Conservation (phyloP, 108 stramenopile species). For the Pseudonitzschia pungens region DNA sequence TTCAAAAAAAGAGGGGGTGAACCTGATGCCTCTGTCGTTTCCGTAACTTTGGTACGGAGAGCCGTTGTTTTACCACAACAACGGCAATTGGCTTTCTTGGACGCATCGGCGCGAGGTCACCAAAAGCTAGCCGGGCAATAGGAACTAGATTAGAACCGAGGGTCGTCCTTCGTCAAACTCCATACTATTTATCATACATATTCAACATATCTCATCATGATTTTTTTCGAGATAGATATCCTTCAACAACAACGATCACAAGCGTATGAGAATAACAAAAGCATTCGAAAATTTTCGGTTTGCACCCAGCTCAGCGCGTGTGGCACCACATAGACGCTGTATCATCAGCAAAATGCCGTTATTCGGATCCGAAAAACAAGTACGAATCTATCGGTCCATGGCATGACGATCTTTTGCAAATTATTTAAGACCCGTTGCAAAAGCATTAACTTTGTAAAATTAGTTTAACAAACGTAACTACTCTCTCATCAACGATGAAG, state of each 20-base stretch:
- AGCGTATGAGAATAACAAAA: background rate
- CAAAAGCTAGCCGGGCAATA: background rate
- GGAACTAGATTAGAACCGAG: background rate
- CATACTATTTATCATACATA: background rate
- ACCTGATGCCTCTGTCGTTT: background rate
- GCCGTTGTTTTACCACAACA: background rate
- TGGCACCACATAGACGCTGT: background rate
- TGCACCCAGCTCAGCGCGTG: background rate
- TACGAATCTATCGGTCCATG: slow-evolving; percentile 1
- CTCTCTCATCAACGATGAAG: slow-evolving; percentile 34
- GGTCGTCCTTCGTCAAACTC: background rate
- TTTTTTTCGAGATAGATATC: background rate
- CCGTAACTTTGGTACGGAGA: background rate
- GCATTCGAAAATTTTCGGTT: background rate
- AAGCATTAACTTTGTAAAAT: slow-evolving; percentile 1
- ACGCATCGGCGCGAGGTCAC: background rate
- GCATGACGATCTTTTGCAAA: background rate
- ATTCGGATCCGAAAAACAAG: background rate
- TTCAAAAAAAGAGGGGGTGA: background rate
- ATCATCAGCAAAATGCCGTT: background rate
- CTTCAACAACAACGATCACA: background rate
- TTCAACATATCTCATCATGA: background rate
- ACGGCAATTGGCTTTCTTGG: background rate
- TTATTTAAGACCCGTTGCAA: background rate
- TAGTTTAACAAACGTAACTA: background rate